Conservation (phyloP, 2,329 filamentous ascomycete genomes). For the Arthrobotrys iridis region DNA sequence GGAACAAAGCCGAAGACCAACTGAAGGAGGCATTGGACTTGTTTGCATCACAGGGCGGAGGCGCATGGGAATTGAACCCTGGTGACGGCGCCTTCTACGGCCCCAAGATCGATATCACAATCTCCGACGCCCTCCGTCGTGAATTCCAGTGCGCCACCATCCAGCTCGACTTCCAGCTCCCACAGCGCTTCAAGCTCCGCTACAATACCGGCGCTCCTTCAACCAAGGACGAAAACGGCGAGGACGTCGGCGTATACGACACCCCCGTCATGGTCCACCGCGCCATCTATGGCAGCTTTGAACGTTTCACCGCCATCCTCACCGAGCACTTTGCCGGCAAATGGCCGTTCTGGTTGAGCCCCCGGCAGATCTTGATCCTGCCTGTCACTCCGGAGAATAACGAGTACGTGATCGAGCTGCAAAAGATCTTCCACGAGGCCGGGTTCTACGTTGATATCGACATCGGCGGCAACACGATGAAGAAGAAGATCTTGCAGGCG, state of each 20-base stretch:
- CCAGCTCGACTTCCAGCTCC: constrained; percentile 89
- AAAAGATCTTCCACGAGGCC: constrained; percentile 73
- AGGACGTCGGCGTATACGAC: constrained; percentile 68
- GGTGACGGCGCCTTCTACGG: constrained; percentile 98
- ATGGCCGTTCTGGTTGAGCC: constrained; percentile 89
- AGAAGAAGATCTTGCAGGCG: constrained; percentile 87
- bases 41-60: constrained; percentile 72
- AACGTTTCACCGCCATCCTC: constrained; percentile 76
- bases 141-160: constrained; percentile 93
- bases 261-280: constrained; percentile 88
- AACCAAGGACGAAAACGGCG: constrained; percentile 61
- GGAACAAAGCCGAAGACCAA: constrained; percentile 86
- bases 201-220: constrained; percentile 78
- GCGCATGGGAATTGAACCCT: constrained; percentile 87
- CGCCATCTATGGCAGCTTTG: constrained; percentile 78
- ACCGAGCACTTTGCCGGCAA: constrained; percentile 86
- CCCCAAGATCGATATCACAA: constrained; percentile 97
- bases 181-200: constrained; percentile 85
- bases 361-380: constrained; percentile 81
- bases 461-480: constrained; percentile 79
- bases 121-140: constrained; percentile 84
- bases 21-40: constrained; percentile 80
- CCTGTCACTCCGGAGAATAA: constrained; percentile 77
- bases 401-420: constrained; percentile 80
- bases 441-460: constrained; percentile 77